phyloP scores from a whole-genome alignment of 2,329 filamentous ascomycete species.

The Pseudocercospora cruenta region DNA sequence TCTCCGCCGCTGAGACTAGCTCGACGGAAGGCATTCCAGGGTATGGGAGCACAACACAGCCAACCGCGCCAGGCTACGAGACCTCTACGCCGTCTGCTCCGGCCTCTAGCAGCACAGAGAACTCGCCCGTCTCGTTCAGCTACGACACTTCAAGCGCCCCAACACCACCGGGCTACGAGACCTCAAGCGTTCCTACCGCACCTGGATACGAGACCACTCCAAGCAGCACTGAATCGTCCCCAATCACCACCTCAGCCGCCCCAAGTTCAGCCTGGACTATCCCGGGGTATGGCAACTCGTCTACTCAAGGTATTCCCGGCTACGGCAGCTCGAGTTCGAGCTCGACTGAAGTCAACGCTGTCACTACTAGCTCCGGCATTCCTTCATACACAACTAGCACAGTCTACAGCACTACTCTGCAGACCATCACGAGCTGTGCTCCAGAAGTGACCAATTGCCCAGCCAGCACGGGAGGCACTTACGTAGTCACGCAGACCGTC shows the following conservation, averaged over 20 bases:
- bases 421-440: slow-evolving; percentile 42
- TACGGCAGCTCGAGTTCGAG: slow-evolving; percentile 16
- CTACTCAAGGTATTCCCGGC: slow-evolving; percentile 14
- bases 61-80: slow-evolving; percentile 7
- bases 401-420: slow-evolving; percentile 30
- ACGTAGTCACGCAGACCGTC: slow-evolving; percentile 33
- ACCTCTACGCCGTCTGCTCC: neutral
- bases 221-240: slow-evolving; percentile 20
- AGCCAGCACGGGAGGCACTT: slow-evolving; percentile 40
- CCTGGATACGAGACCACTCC: slow-evolving; percentile 14
- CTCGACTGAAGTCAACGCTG: slow-evolving; percentile 23
- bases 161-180: slow-evolving; percentile 6
- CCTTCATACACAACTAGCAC: slow-evolving; percentile 27
- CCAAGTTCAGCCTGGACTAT: slow-evolving; percentile 10
- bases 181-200: neutral
- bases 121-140: slow-evolving; percentile 22
- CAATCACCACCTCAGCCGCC: slow-evolving; percentile 1
- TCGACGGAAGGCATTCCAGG: slow-evolving; percentile 7
- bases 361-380: slow-evolving; percentile 20
- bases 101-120: slow-evolving; percentile 26
- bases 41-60: neutral
- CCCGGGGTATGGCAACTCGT: slow-evolving; percentile 18
- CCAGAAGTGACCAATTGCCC: slow-evolving; percentile 42
- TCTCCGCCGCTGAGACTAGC: slow-evolving; percentile 22
- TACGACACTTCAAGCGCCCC: slow-evolving; percentile 11